Conservation (phyloP, 495 filamentous ascomycete genomes). For the Penicillium egyptiacum region DNA sequence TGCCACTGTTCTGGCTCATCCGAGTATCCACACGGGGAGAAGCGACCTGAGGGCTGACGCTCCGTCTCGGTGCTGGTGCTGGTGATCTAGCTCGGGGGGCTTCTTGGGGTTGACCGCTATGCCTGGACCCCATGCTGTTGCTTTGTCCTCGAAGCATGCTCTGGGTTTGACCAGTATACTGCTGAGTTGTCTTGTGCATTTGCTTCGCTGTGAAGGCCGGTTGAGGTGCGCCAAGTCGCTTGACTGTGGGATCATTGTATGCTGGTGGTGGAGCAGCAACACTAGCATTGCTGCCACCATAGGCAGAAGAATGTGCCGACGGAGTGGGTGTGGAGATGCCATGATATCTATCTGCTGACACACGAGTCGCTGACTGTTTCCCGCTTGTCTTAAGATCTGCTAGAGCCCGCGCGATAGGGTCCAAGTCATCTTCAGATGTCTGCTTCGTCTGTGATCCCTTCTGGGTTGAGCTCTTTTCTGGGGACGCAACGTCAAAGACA, state of each 20-base stretch:
- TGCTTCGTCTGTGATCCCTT: slow-evolving; percentile 38
- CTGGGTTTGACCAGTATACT: slow-evolving; percentile 79
- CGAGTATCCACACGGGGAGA: slow-evolving; percentile 40
- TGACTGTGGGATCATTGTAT: slow-evolving; percentile 72
- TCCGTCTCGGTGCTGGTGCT: slow-evolving; percentile 54
- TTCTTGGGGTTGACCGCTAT: slow-evolving; percentile 36
- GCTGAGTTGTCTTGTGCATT: slow-evolving; percentile 90
- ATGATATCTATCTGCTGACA: slow-evolving; percentile 91
- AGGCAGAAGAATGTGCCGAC: slow-evolving; percentile 65
- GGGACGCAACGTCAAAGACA: slow-evolving; percentile 92
- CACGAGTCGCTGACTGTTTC: slow-evolving; percentile 71
- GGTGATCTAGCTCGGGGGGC: slow-evolving; percentile 50
- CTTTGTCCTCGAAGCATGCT: slow-evolving; percentile 67
- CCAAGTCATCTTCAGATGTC: slow-evolving; percentile 54
- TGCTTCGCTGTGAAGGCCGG: slow-evolving; percentile 88
- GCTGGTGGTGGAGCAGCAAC: slow-evolving; percentile 71
- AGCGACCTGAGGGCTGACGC: slow-evolving; percentile 51
- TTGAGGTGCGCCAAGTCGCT: slow-evolving; percentile 81
- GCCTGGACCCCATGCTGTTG: slow-evolving; percentile 32
- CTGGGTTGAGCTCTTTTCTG: slow-evolving; percentile 52
- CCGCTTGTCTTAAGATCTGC: slow-evolving; percentile 87
- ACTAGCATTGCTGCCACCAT: slow-evolving; percentile 55
- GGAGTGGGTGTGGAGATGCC: slow-evolving; percentile 67
- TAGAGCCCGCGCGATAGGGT: slow-evolving; percentile 90
- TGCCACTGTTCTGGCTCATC: slow-evolving; percentile 39